Evolutionary conservation across 2,329 filamentous ascomycete genomes (phyloP).

Genomic region (Neopestalotiopsis rosae): DNA sequence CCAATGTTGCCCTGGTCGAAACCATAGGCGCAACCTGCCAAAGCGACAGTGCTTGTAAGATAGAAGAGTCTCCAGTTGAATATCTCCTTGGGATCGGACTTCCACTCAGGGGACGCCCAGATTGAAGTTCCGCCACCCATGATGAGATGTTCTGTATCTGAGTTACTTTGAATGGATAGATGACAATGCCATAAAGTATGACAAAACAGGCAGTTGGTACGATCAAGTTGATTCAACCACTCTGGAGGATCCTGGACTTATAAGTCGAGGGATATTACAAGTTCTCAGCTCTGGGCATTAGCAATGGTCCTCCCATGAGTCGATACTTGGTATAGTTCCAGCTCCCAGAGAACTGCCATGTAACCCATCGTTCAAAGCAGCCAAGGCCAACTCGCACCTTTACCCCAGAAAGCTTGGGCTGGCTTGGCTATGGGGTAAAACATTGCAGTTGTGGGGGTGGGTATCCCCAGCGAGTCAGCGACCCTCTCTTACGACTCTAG

Average conservation of each 20-base stretch:
- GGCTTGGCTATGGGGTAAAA: constrained; percentile 1
- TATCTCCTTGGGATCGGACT: constrained; percentile 41
- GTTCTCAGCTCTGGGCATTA: neutral
- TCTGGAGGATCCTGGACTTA: neutral
- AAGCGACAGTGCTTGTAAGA: constrained; percentile 38
- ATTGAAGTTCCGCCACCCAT: constrained; percentile 46
- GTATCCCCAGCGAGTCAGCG: constrained; percentile 1
- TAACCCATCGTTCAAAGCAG: neutral
- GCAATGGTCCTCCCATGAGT: neutral
- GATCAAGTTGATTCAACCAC: neutral
- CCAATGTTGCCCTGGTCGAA: constrained; percentile 47
- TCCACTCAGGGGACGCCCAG: constrained; percentile 42
- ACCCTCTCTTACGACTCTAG: neutral
- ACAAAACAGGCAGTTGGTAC: neutral
- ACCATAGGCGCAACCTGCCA: constrained; percentile 44
- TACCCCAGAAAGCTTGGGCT: constrained; percentile 17
- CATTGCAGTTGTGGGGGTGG: constrained; percentile 4
- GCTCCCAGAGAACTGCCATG: neutral
- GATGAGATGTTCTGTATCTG: neutral
- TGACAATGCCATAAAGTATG: neutral
- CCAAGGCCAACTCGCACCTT: neutral
- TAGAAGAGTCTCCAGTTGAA: constrained; percentile 41
- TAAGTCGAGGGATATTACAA: neutral
- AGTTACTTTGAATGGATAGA: neutral
- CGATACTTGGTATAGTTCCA: neutral